A percentile compares a stretch with the other conserved stretches of the same genome.
phyloP scores from a whole-genome alignment of 768 basidiomycete genomes.

The Xerocomus spinulosus region DNA sequence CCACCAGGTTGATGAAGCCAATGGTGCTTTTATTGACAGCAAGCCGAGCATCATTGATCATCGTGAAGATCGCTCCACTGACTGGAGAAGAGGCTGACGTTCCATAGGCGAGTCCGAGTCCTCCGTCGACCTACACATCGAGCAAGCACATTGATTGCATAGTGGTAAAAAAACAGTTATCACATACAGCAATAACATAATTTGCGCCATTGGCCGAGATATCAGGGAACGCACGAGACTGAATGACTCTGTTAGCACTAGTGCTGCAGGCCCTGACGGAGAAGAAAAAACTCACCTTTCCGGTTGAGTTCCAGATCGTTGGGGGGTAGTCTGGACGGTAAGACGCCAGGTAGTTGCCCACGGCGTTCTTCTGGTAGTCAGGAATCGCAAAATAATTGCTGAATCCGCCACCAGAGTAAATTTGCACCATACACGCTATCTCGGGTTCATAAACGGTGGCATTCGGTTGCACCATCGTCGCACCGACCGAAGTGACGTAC shows the following conservation, averaged over 20 bases:
- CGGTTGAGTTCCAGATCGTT: slow-evolving; percentile 17
- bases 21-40: slow-evolving; percentile 26
- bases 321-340: slow-evolving; percentile 20
- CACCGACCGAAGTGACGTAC: slow-evolving; percentile 44
- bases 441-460: slow-evolving; percentile 21
- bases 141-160: background rate
- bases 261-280: slow-evolving; percentile 17
- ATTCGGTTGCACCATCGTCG: slow-evolving; percentile 39
- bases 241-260: slow-evolving; percentile 24
- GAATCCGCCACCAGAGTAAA: slow-evolving; percentile 32
- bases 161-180: too few species aligned
- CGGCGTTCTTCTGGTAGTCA: slow-evolving; percentile 33
- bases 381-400: slow-evolving; percentile 41
- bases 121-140: slow-evolving; percentile 16
- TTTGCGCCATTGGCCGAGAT: slow-evolving; percentile 36
- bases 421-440: slow-evolving; percentile 26
- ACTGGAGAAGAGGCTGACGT: slow-evolving; percentile 33
- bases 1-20: slow-evolving; percentile 42
- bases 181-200: slow-evolving; percentile 16
- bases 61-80: slow-evolving; percentile 28
- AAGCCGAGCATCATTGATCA: slow-evolving; percentile 35
- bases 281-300: slow-evolving; percentile 14
- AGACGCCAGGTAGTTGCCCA: slow-evolving; percentile 29
- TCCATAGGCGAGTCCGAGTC: slow-evolving; percentile 27
- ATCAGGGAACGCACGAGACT: slow-evolving; percentile 35